Evolutionary conservation across 345 rosid species (phyloP), one percentile per base, ranked within the genome.

Genomic region (Citrus australasica): DNA sequence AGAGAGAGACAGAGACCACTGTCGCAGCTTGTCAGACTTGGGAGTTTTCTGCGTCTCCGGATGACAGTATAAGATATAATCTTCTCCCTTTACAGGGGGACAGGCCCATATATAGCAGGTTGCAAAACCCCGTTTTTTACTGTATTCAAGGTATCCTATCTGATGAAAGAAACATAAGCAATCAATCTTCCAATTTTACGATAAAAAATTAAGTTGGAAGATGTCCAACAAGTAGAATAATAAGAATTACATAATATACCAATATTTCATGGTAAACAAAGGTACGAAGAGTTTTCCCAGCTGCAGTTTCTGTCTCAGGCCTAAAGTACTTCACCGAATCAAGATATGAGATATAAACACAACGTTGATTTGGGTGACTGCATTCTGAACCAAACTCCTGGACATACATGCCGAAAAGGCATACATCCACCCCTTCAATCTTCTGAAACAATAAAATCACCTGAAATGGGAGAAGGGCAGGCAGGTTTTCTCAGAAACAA

Each of bases 31-130:
- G 85, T 96, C 98, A 28, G 98, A 92, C 82, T 96, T 96, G 63
- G 99, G 99, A 55, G 98, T 96, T 81, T 96, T 94, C 91, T 96
- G 99, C 79, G 92, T 96, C 86, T 94, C 99, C 69, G 99, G 99
- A 88, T 96, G 99, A 79, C 99, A 96, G 81, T 96, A 94, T 65
- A 96, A 80, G 71, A 96, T 96, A 86, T 96, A 94, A 84, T 96
- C 99, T 88, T 96, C 99, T 17, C 99, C 99, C 88, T 94, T 96
- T 60, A 96, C 81, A 10, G 99, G 99, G 62, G 99, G 99, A 87
- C 99, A 96, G 68, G 98, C 99, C 99, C 99, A 96, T 79, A 96
- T 94, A 79, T 94, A 96, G 86, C 99, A 96, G 88, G 98, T 94
- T 13, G 98, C 90, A 85, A 96, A 96, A 77, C 99, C 99, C 70